These are phyloP conservation scores for Ziziphus jujuba DNA, from an alignment of 306 rosid species.

Conservation along the genomic window DNA sequence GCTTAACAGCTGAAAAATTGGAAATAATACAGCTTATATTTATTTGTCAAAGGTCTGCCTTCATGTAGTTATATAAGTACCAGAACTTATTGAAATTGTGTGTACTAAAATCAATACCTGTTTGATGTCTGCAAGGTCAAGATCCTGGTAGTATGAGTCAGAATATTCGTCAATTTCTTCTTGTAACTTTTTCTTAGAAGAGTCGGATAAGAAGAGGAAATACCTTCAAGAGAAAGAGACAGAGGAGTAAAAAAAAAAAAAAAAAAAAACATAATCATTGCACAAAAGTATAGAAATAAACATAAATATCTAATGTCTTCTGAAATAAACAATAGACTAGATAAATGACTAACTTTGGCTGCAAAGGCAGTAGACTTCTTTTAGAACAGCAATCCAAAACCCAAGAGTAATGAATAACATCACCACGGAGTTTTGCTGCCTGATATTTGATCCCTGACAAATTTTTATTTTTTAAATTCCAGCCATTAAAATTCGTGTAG, in stretches of 20 bases:
- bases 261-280: constrained; percentile 19
- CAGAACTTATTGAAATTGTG: neutral
- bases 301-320: constrained; percentile 9
- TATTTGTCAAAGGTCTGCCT: constrained; percentile 8
- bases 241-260: no score
- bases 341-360: constrained; percentile 67
- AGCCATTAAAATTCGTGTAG: constrained; percentile 8
- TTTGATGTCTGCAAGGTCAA: constrained; percentile 65
- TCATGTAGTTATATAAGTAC: neutral
- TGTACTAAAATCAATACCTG: constrained; percentile 45
- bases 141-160: constrained; percentile 79
- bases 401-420: constrained; percentile 80
- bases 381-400: constrained; percentile 68
- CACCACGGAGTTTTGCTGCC: constrained; percentile 81
- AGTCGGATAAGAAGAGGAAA: constrained; percentile 70
- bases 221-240: constrained; percentile 46
- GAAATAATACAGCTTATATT: constrained; percentile 3
- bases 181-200: constrained; percentile 68
- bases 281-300: constrained; percentile 7
- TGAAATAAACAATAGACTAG: constrained; percentile 16
- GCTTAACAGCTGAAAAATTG: constrained; percentile 64
- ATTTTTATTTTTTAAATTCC: constrained; percentile 15
- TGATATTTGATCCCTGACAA: constrained; percentile 79
- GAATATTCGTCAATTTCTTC: constrained; percentile 88
- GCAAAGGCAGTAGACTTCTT: constrained; percentile 63